Evolutionary conservation across 1,139 yeast species (phyloP), one percentile per base, ranked within the genome.

Genomic region (Protomyces pachydermus): DNA sequence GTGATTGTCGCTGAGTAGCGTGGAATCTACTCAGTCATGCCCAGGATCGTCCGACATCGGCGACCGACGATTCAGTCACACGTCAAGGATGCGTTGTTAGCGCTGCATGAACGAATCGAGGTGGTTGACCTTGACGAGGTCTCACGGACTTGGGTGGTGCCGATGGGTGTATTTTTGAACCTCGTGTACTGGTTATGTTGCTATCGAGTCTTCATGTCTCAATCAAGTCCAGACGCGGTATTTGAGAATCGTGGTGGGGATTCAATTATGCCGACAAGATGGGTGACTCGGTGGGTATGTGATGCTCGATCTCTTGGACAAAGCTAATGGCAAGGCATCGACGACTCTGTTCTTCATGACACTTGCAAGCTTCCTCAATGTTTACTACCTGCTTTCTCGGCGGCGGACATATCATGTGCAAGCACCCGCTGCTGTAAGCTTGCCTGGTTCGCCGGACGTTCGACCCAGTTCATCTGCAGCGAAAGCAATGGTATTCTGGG

Each of bases 401-500:
- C 25, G 52, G 32, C 52, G n/a, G 25, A 25, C 23, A 20, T 25
- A 46, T 46, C 52, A 46, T n/a, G n/a, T 10, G n/a, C 52, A 14
- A 6, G 23, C 52, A 14, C 52, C 20, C 10, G 52, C 52, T 14
- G 52, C 52, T 14, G 32, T 28, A 4, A 28, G 32, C 32, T 28
- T 28, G 32, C 32, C 32, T 28, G 25, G n/a, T 3, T 14, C 52
- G 2, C 32, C 25, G 52, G 4, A 46, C 10, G 32, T 5, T 46
- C 25, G 23, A 10, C 52, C 52, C 5, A 37, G 42, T n/a, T 37
- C 42, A 37, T 37, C 42, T 14, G 16, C 42, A n/a, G 16, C 16
- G 4, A n/a, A 37, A n/a, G 42, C 16, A n/a, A 12, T 37, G 14
- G 42, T 14, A 1, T 54, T 56, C 9, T 85, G 90, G 90, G 75